Evolutionary conservation across 768 basidiomycete genomes (phyloP).

Genomic region (Galerina sulciceps): DNA sequence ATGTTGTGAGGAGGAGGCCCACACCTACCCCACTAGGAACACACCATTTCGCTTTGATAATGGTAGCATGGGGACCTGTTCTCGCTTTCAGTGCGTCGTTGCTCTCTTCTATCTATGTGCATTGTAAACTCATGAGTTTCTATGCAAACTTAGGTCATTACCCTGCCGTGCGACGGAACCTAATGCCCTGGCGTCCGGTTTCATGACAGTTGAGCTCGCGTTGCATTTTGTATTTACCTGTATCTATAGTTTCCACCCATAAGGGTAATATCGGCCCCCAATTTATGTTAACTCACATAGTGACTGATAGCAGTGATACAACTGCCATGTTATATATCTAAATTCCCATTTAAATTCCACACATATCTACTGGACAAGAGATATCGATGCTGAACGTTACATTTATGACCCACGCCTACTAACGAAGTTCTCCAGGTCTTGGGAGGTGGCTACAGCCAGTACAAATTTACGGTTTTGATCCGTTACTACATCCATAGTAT

Average conservation of each 20-base stretch:
- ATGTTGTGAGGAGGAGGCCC: conserved; percentile 40
- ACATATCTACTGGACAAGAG: background rate
- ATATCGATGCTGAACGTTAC: conserved; percentile 11
- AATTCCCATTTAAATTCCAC: conserved; percentile 4
- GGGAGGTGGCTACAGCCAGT: conserved; percentile 74
- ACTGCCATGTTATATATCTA: background rate
- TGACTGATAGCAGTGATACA: too few species aligned
- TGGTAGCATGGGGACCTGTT: conserved; percentile 63
- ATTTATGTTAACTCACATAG: background rate
- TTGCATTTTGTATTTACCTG: background rate
- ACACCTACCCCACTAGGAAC: conserved; percentile 61
- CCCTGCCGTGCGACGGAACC: conserved; percentile 39
- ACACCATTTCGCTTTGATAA: conserved; percentile 64
- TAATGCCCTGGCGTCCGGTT: conserved; percentile 37
- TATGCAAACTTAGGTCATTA: conserved; percentile 34
- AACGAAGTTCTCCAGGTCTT: conserved; percentile 74
- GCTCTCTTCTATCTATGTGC: background rate
- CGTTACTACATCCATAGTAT: conserved; percentile 61
- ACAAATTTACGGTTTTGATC: conserved; percentile 84
- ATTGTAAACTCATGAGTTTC: background rate
- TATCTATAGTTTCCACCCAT: conserved; percentile 5
- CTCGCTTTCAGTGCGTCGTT: conserved; percentile 53
- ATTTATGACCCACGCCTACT: conserved; percentile 54
- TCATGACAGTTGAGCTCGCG: conserved; percentile 1
- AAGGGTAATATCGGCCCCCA: background rate